Percentiles rank a stretch among this genome's conserved stretches.
These are phyloP conservation scores for Cercophora samala DNA, from an alignment of 495 filamentous ascomycete genomes.

Conservation along the genomic window DNA sequence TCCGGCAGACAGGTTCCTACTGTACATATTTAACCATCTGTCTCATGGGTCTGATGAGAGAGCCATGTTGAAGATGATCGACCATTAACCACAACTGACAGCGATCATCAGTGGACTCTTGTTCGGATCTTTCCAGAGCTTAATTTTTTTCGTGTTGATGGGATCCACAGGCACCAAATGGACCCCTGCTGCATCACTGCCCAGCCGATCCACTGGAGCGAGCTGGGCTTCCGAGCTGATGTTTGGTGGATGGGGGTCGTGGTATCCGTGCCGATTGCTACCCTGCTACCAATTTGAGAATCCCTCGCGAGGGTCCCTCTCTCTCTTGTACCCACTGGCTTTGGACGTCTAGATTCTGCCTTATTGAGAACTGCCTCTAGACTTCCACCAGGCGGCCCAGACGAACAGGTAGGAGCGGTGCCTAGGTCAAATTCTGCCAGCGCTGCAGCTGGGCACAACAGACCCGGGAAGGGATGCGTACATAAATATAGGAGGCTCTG, in stretches of 20 bases:
- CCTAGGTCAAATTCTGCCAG: not conserved
- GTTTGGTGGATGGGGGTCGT: slow-evolving; percentile 3
- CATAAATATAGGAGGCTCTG: not conserved
- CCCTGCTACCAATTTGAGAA: not conserved
- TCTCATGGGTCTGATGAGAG: not conserved
- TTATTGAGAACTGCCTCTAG: not conserved
- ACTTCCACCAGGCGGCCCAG: not conserved
- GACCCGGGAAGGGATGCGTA: not conserved
- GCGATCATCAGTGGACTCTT: no score
- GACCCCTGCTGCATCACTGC: slow-evolving; percentile 1
- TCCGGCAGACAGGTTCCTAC: not conserved
- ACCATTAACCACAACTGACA: not conserved
- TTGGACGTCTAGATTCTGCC: not conserved
- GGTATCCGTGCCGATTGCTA: slow-evolving; percentile 1
- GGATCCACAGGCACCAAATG: not conserved
- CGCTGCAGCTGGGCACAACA: not conserved
- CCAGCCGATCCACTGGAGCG: not conserved
- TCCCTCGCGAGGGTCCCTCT: not conserved
- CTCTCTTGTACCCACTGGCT: not conserved
- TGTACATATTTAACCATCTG: not conserved
- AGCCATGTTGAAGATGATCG: not conserved
- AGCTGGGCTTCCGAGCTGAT: not conserved
- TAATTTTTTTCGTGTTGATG: slow-evolving; percentile 8
- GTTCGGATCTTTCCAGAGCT: not conserved
- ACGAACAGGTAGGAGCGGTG: not conserved